phyloP scores from a whole-genome alignment of 495 filamentous ascomycete genomes.

The Bacidia rubella region DNA sequence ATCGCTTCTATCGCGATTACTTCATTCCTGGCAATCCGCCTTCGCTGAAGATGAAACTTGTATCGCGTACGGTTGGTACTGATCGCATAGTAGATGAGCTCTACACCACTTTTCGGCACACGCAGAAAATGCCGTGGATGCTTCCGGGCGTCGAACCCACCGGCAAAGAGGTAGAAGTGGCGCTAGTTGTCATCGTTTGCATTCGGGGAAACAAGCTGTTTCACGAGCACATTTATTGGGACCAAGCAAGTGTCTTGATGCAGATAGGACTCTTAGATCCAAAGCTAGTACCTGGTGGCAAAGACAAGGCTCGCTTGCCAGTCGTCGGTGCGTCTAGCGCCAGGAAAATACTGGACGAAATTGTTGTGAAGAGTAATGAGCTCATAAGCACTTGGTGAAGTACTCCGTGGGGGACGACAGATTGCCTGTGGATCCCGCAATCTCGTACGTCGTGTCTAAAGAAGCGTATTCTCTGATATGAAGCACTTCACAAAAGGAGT shows the following conservation, averaged over 20 bases:
- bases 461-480: no score
- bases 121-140: slow-evolving; percentile 63
- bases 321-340: slow-evolving; percentile 57
- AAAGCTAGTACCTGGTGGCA: slow-evolving; percentile 36
- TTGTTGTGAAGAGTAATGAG: slow-evolving; percentile 44
- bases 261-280: slow-evolving; percentile 65
- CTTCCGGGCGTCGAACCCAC: slow-evolving; percentile 67
- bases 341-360: slow-evolving; percentile 50
- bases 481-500: background rate
- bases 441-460: no score
- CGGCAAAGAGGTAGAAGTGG: slow-evolving; percentile 49
- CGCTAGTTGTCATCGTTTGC: slow-evolving; percentile 62
- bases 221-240: slow-evolving; percentile 80
- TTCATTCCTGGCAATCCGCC: slow-evolving; percentile 61
- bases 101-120: slow-evolving; percentile 52
- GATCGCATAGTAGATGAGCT: slow-evolving; percentile 52
- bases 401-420: no score
- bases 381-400: slow-evolving; percentile 47
- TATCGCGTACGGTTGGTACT: slow-evolving; percentile 53
- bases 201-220: slow-evolving; percentile 60
- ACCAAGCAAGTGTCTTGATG: slow-evolving; percentile 66
- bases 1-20: slow-evolving; percentile 57
- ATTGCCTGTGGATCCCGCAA: background rate
- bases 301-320: slow-evolving; percentile 49
- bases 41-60: slow-evolving; percentile 51